Evolutionary conservation across 1,284 basidiomycete species (phyloP).

Genomic region (Papiliotrema flavescens): DNA sequence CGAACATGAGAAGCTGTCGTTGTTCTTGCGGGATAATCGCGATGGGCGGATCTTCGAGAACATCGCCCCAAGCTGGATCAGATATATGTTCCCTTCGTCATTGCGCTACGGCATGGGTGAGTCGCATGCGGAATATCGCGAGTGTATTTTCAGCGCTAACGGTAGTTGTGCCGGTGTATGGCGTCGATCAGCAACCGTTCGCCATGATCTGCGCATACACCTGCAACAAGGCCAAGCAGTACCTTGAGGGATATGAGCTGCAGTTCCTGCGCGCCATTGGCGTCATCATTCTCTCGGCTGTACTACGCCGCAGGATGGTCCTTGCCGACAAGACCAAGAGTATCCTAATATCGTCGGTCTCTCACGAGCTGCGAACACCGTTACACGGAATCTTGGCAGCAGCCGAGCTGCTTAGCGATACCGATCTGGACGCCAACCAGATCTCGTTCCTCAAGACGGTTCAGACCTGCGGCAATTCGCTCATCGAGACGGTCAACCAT

Average conservation of each 20-base stretch:
- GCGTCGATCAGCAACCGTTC: conserved; percentile 89
- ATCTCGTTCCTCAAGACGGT: conserved; percentile 69
- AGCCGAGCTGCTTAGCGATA: conserved; percentile 82
- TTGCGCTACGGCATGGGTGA: conserved; percentile 80
- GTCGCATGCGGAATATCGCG: conserved; percentile 28
- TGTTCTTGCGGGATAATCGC: conserved; percentile 70
- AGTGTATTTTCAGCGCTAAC: conserved; percentile 1
- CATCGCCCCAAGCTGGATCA: conserved; percentile 69
- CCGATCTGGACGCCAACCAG: conserved; percentile 74
- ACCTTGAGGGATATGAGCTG: conserved; percentile 84
- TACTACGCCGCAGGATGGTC: conserved; percentile 87
- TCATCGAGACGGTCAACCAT: conserved; percentile 74
- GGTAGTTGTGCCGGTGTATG: conserved; percentile 82
- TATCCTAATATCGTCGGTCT: conserved; percentile 63
- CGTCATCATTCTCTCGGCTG: conserved; percentile 90
- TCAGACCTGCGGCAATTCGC: conserved; percentile 50
- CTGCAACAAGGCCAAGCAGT: conserved; percentile 70
- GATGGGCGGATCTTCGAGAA: conserved; percentile 83
- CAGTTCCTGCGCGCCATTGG: conserved; percentile 86
- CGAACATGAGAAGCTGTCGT: conserved; percentile 68
- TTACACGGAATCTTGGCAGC: conserved; percentile 87
- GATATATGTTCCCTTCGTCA: conserved; percentile 70
- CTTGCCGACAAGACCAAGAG: conserved; percentile 73
- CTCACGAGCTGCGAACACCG: conserved; percentile 87
- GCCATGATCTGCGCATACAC: conserved; percentile 87